These are phyloP conservation scores for Cryptococcus hybrid DNA, from an alignment of 1,284 basidiomycete genomes.

Conservation along the genomic window DNA sequence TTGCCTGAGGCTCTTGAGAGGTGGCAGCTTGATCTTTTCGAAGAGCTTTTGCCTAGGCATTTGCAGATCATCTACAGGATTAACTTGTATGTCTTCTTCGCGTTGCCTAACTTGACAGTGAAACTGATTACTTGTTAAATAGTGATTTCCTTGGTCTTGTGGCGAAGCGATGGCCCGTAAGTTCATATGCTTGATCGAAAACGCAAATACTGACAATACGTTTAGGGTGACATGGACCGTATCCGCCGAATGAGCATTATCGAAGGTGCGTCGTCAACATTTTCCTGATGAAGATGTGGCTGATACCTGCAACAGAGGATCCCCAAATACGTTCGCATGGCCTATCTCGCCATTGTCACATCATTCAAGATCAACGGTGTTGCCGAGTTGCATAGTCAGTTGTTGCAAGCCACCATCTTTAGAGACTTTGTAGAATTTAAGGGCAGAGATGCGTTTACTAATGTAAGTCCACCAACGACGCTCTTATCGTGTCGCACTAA, in stretches of 20 bases:
- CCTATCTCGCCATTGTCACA: conserved; percentile 62
- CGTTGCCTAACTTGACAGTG: neutral
- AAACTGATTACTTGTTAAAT: neutral
- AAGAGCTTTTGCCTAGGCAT: conserved; percentile 69
- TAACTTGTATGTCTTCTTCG: conserved; percentile 52
- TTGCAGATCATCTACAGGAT: conserved; percentile 85
- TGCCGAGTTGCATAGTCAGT: conserved; percentile 68
- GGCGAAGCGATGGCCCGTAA: too few relatives aligned
- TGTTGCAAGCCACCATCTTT: conserved; percentile 66
- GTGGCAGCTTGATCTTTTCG: conserved; percentile 81
- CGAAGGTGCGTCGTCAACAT: conserved; percentile 58
- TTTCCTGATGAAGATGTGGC: neutral
- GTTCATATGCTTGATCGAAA: too few relatives aligned
- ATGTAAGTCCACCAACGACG: conserved; percentile 19
- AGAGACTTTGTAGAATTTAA: conserved; percentile 67
- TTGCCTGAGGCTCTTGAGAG: conserved; percentile 58
- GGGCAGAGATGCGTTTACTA: conserved; percentile 50
- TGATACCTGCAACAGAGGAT: conserved; percentile 57
- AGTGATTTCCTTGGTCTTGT: too few relatives aligned
- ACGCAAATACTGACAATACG: conserved; percentile 57
- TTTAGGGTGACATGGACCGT: conserved; percentile 61
- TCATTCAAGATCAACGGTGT: conserved; percentile 83
- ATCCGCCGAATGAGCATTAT: conserved; percentile 84
- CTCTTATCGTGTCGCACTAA: neutral
- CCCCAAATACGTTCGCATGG: conserved; percentile 84